These are phyloP conservation scores for Pestalotiopsis sp. DNA, from an alignment of 2,329 filamentous ascomycete species.

Conservation along the genomic window DNA sequence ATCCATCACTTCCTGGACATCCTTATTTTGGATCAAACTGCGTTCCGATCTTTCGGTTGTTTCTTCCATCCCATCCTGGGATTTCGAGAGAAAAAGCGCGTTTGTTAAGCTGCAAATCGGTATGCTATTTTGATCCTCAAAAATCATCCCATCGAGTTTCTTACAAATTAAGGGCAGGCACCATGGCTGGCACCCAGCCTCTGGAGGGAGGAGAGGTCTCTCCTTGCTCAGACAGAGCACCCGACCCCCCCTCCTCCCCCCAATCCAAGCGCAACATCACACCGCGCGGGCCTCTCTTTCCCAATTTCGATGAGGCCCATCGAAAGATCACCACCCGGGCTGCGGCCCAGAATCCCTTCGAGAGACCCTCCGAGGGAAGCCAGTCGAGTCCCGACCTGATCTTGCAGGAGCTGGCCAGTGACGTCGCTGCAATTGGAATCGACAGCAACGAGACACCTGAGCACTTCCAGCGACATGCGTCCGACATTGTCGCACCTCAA, in stretches of 20 bases:
- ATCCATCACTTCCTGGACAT: neutral
- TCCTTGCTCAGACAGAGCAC: neutral
- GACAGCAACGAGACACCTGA: neutral
- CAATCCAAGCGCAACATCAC: slow-evolving; percentile 22
- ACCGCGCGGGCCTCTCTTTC: slow-evolving; percentile 37
- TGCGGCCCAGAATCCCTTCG: slow-evolving; percentile 18
- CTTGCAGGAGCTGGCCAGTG: slow-evolving; percentile 4
- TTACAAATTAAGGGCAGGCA: neutral
- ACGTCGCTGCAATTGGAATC: neutral
- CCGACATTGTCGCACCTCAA: slow-evolving; percentile 7
- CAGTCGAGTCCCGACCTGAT: slow-evolving; percentile 11
- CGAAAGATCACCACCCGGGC: slow-evolving; percentile 37
- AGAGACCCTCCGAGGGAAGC: slow-evolving; percentile 11
- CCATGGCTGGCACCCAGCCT: slow-evolving; percentile 3
- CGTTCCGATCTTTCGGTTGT: too few species aligned
- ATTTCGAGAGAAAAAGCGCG: too few species aligned
- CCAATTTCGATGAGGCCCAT: slow-evolving; percentile 40
- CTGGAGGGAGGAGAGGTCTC: slow-evolving; percentile 12
- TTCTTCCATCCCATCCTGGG: too few species aligned
- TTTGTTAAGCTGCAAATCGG: too few species aligned
- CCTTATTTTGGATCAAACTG: neutral
- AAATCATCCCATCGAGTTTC: too few species aligned
- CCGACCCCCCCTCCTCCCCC: neutral
- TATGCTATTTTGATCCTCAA: too few species aligned
- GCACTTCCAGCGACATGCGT: neutral